Base-by-base conservation (phyloP, 2,329 filamentous ascomycete genomes). In the Claviceps sp. region DNA sequence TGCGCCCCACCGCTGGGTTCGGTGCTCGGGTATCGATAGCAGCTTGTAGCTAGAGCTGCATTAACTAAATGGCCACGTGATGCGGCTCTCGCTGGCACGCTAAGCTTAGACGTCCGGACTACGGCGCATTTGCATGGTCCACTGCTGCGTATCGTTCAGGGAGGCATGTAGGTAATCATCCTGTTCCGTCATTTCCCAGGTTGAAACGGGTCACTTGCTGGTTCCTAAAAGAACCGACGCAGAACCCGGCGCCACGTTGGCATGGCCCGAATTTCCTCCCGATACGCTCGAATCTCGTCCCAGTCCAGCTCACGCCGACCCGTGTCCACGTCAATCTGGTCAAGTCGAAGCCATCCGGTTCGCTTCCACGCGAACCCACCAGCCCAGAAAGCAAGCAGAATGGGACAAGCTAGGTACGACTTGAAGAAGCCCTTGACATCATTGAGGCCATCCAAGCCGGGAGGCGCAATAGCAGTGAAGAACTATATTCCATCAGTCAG, bases 271-370 rank as follows among this genome's bases (percentile, higher is more conserved):
- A 58, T 46, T 42, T 55, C 16, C n/a, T 51, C 55, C 20, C 38
- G 52, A 42, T 58, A 55, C 11, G 54, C 56, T 9, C 48, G 50
- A 77, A 84, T 81, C 42, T 69, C 68, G 11, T 83, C 79, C 79
- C 79, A 85, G 62, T 86, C 76, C 53, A 84, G 73, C 65, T 81
- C 76, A 56, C 82, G 75, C 53, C 82, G 76, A 50, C 81, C 82
- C 51, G 74, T 76, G 62, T 86, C 82, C 52, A 87, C 73, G 58
- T 87, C 83, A 57, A 88, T 85, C 56, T 85, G 69, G 37, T 70
- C 63, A 2, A 76, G 70, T 40, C 65, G 72, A 54, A 83, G 68
- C 76, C 78, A 85, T 22, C 76, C 76, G 47, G 72, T 65, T 48
- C 80, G 71, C 72, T 86, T 86, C 83, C 82, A 86, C 55, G 79